phyloP scores from a whole-genome alignment of 2,329 filamentous ascomycete genomes.

The Sporothrix curviconia region DNA sequence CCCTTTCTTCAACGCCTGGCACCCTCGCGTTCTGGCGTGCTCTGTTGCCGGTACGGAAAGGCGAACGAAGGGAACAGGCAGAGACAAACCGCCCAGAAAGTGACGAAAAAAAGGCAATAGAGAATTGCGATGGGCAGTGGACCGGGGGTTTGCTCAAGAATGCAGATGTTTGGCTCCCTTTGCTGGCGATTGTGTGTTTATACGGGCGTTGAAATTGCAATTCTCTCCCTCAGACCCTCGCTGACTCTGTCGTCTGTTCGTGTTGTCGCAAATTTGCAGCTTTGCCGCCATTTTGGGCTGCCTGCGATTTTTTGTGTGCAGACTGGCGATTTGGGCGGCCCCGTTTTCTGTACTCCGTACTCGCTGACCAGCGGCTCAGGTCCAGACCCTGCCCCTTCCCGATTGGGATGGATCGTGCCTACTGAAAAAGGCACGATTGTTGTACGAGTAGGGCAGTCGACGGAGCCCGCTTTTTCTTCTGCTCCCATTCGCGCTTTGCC shows the following conservation, averaged over 20 bases:
- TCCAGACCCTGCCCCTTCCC: slow-evolving; percentile 11
- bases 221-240: background rate
- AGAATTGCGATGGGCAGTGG: slow-evolving; percentile 5
- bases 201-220: background rate
- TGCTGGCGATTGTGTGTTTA: background rate
- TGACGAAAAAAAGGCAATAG: background rate
- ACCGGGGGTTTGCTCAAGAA: slow-evolving; percentile 6
- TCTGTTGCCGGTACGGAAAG: background rate
- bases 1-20: too few relatives aligned
- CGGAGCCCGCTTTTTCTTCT: background rate
- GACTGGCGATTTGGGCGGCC: background rate
- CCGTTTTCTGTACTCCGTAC: background rate
- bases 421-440: background rate
- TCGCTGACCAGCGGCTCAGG: background rate
- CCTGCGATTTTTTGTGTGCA: slow-evolving; percentile 1
- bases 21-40: too few relatives aligned
- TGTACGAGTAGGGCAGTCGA: background rate
- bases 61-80: too few relatives aligned
- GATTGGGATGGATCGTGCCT: slow-evolving; percentile 11
- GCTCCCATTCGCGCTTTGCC: background rate
- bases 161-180: slow-evolving; percentile 5
- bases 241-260: background rate
- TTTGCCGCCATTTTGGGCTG: slow-evolving; percentile 1
- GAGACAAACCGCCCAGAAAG: too few relatives aligned
- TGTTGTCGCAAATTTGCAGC: background rate